Conservation (phyloP, 1,139 yeast genomes). For the Blastobotrys elegans region DNA sequence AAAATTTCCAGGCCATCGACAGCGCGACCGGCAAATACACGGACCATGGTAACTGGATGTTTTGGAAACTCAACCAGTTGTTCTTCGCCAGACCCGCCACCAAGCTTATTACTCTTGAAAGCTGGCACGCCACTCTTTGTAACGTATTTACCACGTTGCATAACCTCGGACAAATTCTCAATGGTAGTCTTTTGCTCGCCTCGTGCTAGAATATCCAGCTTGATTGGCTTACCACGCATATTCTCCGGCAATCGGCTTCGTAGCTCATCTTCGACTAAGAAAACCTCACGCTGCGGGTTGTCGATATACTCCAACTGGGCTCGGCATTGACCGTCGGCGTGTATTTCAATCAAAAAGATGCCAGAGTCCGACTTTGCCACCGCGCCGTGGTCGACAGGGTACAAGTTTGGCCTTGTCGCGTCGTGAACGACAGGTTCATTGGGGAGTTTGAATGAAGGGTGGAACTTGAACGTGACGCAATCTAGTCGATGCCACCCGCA, state of each 20-base stretch:
- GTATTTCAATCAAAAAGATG: constrained; percentile 64
- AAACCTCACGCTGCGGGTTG: constrained; percentile 49
- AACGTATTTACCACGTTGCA: constrained; percentile 15
- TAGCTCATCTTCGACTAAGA: constrained; percentile 46
- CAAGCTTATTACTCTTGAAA: constrained; percentile 25
- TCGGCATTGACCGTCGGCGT: constrained; percentile 59
- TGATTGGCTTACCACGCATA: constrained; percentile 38
- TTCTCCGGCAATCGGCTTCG: constrained; percentile 41
- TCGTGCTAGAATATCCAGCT: constrained; percentile 41
- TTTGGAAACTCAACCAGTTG: constrained; percentile 20
- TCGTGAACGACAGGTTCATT: constrained; percentile 43
- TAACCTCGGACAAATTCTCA: constrained; percentile 27
- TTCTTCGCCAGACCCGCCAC: constrained; percentile 25
- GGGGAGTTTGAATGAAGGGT: constrained; percentile 73
- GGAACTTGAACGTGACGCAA: constrained; percentile 67
- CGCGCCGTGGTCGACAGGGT: constrained; percentile 46
- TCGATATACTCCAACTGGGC: constrained; percentile 60
- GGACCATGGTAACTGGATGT: constrained; percentile 41
- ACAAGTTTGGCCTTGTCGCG: constrained; percentile 39
- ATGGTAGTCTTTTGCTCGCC: constrained; percentile 32
- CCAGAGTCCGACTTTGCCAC: constrained; percentile 53
- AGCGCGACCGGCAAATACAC: constrained; percentile 67
- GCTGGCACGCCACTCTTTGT: constrained; percentile 17
- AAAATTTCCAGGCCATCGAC: constrained; percentile 65
- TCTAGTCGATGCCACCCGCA: constrained; percentile 90